A percentile compares a stretch with the other conserved stretches of the same genome.
Evolutionary conservation across 306 rosid genomes (phyloP).

Genomic region (Quillaja saponaria): DNA sequence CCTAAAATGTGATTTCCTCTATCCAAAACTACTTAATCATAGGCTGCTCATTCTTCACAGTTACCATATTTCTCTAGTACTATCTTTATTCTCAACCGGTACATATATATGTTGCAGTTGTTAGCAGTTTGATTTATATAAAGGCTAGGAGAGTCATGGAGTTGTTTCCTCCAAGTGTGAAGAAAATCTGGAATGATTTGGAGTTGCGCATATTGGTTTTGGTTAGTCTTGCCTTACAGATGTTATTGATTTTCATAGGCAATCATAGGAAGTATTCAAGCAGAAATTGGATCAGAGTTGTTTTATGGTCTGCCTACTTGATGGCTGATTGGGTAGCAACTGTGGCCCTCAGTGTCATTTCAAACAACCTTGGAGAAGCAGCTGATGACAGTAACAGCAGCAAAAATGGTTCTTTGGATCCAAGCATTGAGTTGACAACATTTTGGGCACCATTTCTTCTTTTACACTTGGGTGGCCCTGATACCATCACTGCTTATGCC

Average conservation of each 20-base stretch:
- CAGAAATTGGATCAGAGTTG: background rate
- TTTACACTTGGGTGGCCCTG: constrained; percentile 13
- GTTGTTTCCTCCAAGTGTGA: background rate
- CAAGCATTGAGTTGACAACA: background rate
- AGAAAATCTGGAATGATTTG: background rate
- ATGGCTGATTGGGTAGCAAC: background rate
- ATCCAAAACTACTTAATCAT: too few species aligned
- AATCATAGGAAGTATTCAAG: background rate
- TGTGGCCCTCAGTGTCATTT: background rate
- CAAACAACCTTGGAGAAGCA: background rate
- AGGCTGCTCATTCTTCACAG: too few species aligned
- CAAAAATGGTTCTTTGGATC: too few species aligned
- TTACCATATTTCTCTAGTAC: too few species aligned
- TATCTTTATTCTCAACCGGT: too few species aligned
- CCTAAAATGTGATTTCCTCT: too few species aligned
- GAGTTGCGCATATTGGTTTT: background rate
- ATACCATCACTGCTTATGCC: constrained; percentile 15
- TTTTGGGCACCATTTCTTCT: constrained; percentile 8
- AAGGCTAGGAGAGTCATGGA: background rate
- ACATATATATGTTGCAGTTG: background rate
- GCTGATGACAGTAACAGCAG: background rate
- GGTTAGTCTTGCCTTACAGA: background rate
- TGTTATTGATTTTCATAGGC: background rate
- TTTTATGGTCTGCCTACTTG: constrained; percentile 1
- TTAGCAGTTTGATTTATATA: background rate